Conservation (phyloP, 495 filamentous ascomycete species). For the Cladorrhinum samala region DNA sequence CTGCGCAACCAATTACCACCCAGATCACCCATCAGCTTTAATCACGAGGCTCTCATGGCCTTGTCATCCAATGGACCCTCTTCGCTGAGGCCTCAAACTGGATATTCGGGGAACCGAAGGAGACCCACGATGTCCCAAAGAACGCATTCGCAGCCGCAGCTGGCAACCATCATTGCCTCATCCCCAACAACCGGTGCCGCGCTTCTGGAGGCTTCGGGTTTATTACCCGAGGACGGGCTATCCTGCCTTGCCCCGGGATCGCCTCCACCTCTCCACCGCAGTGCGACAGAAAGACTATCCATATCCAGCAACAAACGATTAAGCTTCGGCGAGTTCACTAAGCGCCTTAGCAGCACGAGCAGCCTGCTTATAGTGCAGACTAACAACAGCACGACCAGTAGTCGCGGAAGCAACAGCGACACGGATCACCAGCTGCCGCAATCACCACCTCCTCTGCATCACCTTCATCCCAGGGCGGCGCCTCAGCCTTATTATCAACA, state of each 20-base stretch:
- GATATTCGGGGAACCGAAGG: constrained; percentile 31
- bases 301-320: constrained; percentile 41
- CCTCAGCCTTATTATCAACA: constrained; percentile 10
- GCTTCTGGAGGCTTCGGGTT: neutral
- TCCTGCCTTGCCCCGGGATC: constrained; percentile 15
- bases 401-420: constrained; percentile 39
- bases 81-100: constrained; percentile 38
- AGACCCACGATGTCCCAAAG: constrained; percentile 36
- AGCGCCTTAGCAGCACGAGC: constrained; percentile 46
- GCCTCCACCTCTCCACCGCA: constrained; percentile 16
- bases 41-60: constrained; percentile 29
- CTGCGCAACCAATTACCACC: constrained; percentile 9
- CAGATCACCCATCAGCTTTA: constrained; percentile 21
- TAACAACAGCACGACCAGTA: constrained; percentile 41
- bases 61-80: constrained; percentile 25
- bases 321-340: constrained; percentile 50
- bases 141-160: constrained; percentile 40
- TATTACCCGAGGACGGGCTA: constrained; percentile 9
- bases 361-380: constrained; percentile 49
- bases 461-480: constrained; percentile 19
- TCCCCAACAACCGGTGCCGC: constrained; percentile 10
- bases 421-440: constrained; percentile 25
- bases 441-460: constrained; percentile 20
- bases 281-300: constrained; percentile 36
- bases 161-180: constrained; percentile 24